Evolutionary conservation across 2,329 filamentous ascomycete genomes (phyloP).

Genomic region (Colletotrichum phormii): DNA sequence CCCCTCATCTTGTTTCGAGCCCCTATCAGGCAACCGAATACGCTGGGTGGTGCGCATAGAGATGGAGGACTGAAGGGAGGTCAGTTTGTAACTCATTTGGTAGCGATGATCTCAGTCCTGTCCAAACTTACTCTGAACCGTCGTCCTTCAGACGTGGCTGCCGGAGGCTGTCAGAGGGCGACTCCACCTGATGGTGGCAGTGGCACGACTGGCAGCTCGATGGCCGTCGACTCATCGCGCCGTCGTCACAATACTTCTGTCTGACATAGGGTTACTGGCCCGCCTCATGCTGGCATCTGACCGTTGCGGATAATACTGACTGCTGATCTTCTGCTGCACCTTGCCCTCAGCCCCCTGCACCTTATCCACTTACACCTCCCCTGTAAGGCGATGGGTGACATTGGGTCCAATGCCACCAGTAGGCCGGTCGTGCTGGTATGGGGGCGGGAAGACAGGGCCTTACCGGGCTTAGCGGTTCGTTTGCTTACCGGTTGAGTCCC

Average conservation of each 20-base stretch:
- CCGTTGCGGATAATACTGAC: background rate
- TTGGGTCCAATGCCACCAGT: conserved; percentile 26
- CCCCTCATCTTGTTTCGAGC: background rate
- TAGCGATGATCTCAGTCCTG: background rate
- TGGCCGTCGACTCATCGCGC: background rate
- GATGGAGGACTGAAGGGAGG: background rate
- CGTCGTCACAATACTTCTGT: background rate
- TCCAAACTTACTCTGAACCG: background rate
- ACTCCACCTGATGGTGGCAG: background rate
- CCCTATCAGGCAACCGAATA: background rate
- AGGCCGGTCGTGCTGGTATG: conserved; percentile 7
- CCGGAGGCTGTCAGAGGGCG: background rate
- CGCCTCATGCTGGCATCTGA: conserved; percentile 14
- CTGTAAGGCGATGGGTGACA: conserved; percentile 9
- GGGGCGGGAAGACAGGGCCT: conserved; percentile 29
- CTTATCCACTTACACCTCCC: background rate
- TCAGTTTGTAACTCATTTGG: background rate
- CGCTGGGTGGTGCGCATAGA: background rate
- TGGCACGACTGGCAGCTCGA: background rate
- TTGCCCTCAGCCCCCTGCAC: conserved; percentile 6
- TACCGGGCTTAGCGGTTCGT: conserved; percentile 33
- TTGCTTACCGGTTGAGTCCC: conserved; percentile 17
- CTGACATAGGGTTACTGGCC: background rate
- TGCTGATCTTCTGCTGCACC: conserved; percentile 11
- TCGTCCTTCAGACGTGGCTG: background rate